Percentiles rank a stretch among this genome's conserved stretches.
Conservation (phyloP, 176 grass and related monocot species). For the Raddia guianensis region DNA sequence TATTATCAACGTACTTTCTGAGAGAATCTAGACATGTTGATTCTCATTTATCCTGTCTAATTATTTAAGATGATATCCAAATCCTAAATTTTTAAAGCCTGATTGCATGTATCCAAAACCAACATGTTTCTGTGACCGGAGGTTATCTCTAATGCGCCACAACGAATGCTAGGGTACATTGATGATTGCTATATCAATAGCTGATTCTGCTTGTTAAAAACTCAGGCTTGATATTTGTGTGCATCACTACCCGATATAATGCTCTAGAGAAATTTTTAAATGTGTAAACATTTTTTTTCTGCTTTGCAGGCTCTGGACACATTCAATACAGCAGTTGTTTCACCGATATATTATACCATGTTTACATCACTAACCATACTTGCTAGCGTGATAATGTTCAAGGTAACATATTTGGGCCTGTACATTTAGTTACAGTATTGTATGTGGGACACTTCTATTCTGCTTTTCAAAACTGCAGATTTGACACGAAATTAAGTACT, state of each 20-base stretch:
- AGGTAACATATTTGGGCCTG: constrained; percentile 58
- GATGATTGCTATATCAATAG: constrained; percentile 3
- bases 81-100: too few species aligned
- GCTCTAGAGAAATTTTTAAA: background rate
- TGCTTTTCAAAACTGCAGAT: constrained; percentile 6
- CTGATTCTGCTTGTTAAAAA: background rate
- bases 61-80: too few species aligned
- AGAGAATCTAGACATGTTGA: too few species aligned
- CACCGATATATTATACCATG: constrained; percentile 95
- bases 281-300: constrained; percentile 20
- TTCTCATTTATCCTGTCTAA: too few species aligned
- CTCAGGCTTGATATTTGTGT: background rate
- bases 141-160: background rate
- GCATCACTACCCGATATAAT: background rate
- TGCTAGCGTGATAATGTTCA: constrained; percentile 98
- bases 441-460: background rate
- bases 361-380: constrained; percentile 95
- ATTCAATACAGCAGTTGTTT: constrained; percentile 93
- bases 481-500: constrained; percentile 14
- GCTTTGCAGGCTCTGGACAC: constrained; percentile 88
- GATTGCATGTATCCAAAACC: too few species aligned
- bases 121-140: too few species aligned
- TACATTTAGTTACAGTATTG: background rate
- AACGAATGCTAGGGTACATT: background rate
- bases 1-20: too few species aligned